phyloP scores from a whole-genome alignment of 257 asterid species.

The Avicennia marina region DNA sequence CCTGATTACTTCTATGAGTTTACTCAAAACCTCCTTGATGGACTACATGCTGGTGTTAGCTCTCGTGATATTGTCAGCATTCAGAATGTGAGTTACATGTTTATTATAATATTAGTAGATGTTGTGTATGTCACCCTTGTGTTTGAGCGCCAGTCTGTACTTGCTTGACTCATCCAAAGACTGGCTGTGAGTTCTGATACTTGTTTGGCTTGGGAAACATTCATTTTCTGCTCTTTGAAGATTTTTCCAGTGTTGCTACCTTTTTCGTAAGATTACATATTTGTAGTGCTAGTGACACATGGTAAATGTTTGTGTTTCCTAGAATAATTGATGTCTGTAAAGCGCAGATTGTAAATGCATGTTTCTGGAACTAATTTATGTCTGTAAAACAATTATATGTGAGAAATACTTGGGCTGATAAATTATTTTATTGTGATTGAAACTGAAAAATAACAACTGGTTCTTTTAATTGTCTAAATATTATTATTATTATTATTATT shows the following conservation, averaged over 20 bases:
- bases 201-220: not conserved
- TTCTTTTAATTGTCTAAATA: too few relatives aligned
- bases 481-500: too few relatives aligned
- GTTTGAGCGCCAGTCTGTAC: not conserved
- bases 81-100: constrained; percentile 51
- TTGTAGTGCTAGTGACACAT: too few relatives aligned
- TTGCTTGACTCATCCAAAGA: not conserved
- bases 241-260: not conserved
- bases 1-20: constrained; percentile 83
- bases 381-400: not conserved
- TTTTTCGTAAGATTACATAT: not conserved
- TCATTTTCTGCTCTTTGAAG: not conserved
- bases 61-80: constrained; percentile 75
- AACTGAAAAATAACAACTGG: too few relatives aligned
- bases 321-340: too few relatives aligned
- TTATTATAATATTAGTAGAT: not conserved
- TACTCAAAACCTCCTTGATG: constrained; percentile 75
- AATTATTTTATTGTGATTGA: too few relatives aligned
- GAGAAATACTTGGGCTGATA: too few relatives aligned
- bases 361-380: not conserved
- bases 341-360: too few relatives aligned
- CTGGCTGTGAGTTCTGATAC: not conserved
- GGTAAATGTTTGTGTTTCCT: too few relatives aligned
- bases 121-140: too few relatives aligned
- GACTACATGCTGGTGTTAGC: constrained; percentile 68